A percentile compares a stretch with the other conserved stretches of the same genome.
These are phyloP conservation scores for Vigna radiata DNA, from an alignment of 306 rosid species.

Conservation along the genomic window DNA sequence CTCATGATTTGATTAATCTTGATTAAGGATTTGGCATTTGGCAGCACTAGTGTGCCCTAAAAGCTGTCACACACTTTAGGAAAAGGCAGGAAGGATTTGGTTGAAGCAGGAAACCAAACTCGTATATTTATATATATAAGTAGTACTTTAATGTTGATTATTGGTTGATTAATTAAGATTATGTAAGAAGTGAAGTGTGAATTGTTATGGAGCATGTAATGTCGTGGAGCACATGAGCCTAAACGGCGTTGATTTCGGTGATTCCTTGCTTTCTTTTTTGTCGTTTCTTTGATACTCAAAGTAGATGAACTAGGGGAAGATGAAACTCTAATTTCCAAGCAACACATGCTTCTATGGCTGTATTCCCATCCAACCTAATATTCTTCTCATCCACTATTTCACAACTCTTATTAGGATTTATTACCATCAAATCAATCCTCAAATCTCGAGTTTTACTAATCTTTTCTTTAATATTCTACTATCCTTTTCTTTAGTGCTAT, in stretches of 20 bases:
- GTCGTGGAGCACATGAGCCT: constrained; percentile 82
- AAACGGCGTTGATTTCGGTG: constrained; percentile 99
- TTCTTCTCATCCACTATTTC: constrained; percentile 50
- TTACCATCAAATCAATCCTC: constrained; percentile 45
- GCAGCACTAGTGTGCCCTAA: constrained; percentile 42
- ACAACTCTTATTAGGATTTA: constrained; percentile 33
- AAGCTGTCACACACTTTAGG: constrained; percentile 50
- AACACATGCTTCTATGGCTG: constrained; percentile 81
- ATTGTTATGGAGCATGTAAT: constrained; percentile 47
- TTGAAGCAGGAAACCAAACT: constrained; percentile 41
- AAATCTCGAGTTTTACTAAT: constrained; percentile 33
- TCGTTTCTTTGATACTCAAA: constrained; percentile 83
- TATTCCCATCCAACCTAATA: constrained; percentile 66
- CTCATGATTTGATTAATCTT: constrained; percentile 49
- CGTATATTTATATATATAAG: background rate
- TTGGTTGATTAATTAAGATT: background rate
- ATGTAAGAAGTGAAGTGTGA: background rate
- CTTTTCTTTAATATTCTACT: too few relatives aligned
- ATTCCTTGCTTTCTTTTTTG: constrained; percentile 85
- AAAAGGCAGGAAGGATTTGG: constrained; percentile 32
- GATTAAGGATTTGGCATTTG: constrained; percentile 42
- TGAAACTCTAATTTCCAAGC: constrained; percentile 72
- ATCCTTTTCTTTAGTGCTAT: too few relatives aligned
- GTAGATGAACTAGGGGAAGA: constrained; percentile 51
- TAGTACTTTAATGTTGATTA: background rate